Evolutionary conservation across 441 rosid species (phyloP), one percentile per base, ranked within the genome.

Genomic region (Erodium chrysanthum): DNA sequence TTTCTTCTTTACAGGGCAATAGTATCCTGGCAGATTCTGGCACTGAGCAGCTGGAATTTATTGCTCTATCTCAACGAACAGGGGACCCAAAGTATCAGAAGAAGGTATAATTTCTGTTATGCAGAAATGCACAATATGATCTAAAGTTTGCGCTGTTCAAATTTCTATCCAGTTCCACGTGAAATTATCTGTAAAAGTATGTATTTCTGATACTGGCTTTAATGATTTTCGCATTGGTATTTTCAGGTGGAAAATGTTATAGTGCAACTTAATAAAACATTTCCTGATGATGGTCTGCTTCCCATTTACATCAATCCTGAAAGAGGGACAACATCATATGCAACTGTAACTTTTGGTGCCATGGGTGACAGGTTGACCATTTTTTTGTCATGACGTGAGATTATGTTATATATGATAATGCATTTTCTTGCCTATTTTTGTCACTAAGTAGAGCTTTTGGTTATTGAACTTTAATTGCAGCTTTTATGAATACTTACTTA

Each of bases 21-120:
- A 95, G 96, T 79, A 89, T 95, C 68, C 93, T 95, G 70, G 99
- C 99, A 62, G 99, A 95, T 78, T 85, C 98, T 63, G 99, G 97
- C 70, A 90, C 99, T 5, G 99, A 95, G 77, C 98, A 92, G 85
- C 81, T 95, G 15, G 99, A 95, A 70, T 95, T 95, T 74, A 88
- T 95, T 69, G 98, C 97, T 72, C 99, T 95, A 74, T 92, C 99
- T 65, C 99, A 92, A 71, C 90, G 98, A 76, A 92, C 98, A 54
- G 96, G 93, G 73, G 97, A 95, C 73, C 95, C 84, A n/a, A 95
- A 87, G 71, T 95, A 95, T 77, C 98, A 90, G 73, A 85, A 81
- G 80, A 95, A 87, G 96, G 99, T 90, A 74, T 72, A 27, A 25
- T 70, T 48, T 68, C 29, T 63, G 48, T 17, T 61, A 61, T 27